A percentile compares a stretch with the other conserved stretches of the same genome.
Conservation (phyloP, 2,329 filamentous ascomycete genomes). For the Penicillium hesseltinei region DNA sequence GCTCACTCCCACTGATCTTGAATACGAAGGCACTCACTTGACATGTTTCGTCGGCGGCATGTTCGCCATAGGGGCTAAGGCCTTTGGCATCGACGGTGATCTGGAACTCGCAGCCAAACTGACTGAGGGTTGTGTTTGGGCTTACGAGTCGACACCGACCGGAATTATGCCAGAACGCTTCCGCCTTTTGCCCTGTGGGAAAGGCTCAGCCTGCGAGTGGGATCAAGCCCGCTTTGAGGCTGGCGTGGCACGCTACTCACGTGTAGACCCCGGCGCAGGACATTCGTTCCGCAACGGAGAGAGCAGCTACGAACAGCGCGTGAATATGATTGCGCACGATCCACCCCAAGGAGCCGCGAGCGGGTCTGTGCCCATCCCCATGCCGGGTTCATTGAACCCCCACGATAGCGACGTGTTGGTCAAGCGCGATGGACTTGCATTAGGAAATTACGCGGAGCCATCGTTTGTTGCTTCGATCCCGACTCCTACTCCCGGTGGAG, state of each 20-base stretch:
- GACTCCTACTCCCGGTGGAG: not conserved
- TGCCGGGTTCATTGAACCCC: constrained; percentile 25
- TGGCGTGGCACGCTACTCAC: constrained; percentile 44
- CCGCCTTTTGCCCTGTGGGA: constrained; percentile 52
- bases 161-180: constrained; percentile 64
- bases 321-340: constrained; percentile 17
- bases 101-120: constrained; percentile 57
- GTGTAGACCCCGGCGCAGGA: constrained; percentile 40
- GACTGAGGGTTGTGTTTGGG: constrained; percentile 63
- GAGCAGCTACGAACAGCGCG: constrained; percentile 24
- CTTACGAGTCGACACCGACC: constrained; percentile 55
- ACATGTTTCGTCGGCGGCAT: constrained; percentile 62
- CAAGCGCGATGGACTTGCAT: constrained; percentile 18
- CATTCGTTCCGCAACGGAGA: constrained; percentile 28
- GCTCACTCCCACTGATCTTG: constrained; percentile 29
- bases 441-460: not conserved
- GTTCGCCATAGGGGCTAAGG: constrained; percentile 59
- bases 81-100: constrained; percentile 56
- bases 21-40: constrained; percentile 57
- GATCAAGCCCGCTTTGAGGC: constrained; percentile 41
- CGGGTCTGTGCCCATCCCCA: constrained; percentile 19
- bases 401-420: constrained; percentile 17
- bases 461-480: not conserved
- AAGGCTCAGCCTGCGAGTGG: constrained; percentile 50
- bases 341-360: constrained; percentile 6